A percentile compares a stretch with the other conserved stretches of the same genome.
Conservation (phyloP, 1,284 basidiomycete genomes). For the Abortiporus biennis region DNA sequence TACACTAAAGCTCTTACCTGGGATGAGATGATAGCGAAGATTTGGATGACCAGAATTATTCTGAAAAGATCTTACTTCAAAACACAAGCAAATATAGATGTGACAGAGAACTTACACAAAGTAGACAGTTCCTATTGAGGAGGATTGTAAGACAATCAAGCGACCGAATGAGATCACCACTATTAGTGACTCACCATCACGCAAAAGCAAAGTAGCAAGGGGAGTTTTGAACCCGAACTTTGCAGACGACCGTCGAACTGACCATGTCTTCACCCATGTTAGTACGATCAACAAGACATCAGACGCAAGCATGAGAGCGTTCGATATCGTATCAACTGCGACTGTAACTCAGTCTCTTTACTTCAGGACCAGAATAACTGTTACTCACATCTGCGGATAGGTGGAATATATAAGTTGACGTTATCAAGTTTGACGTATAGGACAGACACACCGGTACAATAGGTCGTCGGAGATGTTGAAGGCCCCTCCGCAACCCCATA, state of each 20-base stretch:
- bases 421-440: not conserved
- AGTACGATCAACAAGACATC: constrained; percentile 14
- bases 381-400: not conserved
- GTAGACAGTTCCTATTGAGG: not conserved
- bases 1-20: too few species aligned
- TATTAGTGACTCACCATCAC: constrained; percentile 15
- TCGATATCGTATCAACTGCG: constrained; percentile 3
- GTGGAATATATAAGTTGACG: not conserved
- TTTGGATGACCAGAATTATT: constrained; percentile 12
- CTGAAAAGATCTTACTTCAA: constrained; percentile 2
- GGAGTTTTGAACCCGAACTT: constrained; percentile 13
- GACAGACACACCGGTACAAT: not conserved
- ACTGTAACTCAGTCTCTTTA: not conserved
- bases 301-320: constrained; percentile 5
- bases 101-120: constrained; percentile 1
- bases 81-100: not conserved
- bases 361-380: not conserved
- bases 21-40: constrained; percentile 13
- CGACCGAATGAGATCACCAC: not conserved
- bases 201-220: constrained; percentile 13
- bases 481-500: constrained; percentile 15
- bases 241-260: constrained; percentile 14
- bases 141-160: not conserved
- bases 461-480: not conserved
- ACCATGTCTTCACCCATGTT: constrained; percentile 19